Conservation (phyloP, 495 filamentous ascomycete genomes). For the Talaromyces wortmannii region DNA sequence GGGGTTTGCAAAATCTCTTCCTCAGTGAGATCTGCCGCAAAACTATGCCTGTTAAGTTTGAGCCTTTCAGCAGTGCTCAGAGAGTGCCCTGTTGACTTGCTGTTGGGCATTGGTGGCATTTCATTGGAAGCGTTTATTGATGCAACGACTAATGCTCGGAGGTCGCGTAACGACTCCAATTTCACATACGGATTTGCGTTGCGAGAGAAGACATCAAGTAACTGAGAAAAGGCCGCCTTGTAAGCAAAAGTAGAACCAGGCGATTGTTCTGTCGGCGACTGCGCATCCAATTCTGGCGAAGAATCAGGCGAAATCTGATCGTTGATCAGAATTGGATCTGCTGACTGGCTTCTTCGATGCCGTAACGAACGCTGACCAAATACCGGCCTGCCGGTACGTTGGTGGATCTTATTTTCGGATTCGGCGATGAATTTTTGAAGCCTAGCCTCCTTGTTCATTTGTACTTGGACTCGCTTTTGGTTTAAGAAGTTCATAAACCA, state of each 20-base stretch:
- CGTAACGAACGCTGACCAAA: constrained; percentile 29
- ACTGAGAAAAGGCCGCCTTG: constrained; percentile 64
- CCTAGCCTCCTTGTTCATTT: constrained; percentile 55
- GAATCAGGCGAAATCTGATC: not conserved
- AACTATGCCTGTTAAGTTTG: constrained; percentile 24
- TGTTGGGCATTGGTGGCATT: constrained; percentile 22
- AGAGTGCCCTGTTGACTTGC: constrained; percentile 14
- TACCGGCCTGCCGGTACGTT: constrained; percentile 3
- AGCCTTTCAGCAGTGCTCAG: constrained; percentile 2
- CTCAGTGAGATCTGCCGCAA: constrained; percentile 19
- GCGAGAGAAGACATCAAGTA: constrained; percentile 81
- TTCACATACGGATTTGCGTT: constrained; percentile 86
- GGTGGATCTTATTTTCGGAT: constrained; percentile 26
- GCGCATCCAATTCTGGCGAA: not conserved
- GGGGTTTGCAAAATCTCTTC: constrained; percentile 12
- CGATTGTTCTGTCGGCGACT: not conserved
- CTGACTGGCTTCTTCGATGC: constrained; percentile 32
- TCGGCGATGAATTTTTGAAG: constrained; percentile 39
- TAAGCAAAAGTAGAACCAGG: constrained; percentile 53
- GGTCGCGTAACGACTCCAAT: constrained; percentile 73
- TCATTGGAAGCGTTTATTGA: constrained; percentile 54
- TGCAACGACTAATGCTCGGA: constrained; percentile 73
- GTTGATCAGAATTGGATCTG: constrained; percentile 24
- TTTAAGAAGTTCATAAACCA: constrained; percentile 77
- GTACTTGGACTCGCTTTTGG: constrained; percentile 69